Base-by-base conservation (phyloP, 768 basidiomycete species). In the Trametes coccinea region DNA sequence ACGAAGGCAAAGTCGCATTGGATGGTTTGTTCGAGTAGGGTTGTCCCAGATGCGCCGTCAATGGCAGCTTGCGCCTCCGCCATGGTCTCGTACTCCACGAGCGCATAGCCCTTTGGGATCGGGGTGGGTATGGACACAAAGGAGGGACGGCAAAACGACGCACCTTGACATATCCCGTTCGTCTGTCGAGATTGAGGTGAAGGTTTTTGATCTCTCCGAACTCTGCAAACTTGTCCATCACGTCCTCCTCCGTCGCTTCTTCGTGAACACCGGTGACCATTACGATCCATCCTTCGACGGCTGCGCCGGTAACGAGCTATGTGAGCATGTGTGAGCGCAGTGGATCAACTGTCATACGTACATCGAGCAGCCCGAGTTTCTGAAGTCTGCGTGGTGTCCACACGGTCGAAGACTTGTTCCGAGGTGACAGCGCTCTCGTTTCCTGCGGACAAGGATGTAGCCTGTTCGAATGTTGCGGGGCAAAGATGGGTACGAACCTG, bases 81-180 rank as follows among this genome's bases (percentile, higher is more conserved):
- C 85, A 92, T 90, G 5, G 93, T 95, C 71, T 95, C 94, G 73
- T 98, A 99, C 75, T 99, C 97, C 53, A 99, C 93, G 56, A 99
- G 79, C 4, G 95, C 96, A 77, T 99, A 99, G 45, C 97, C 97
- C 96, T 98, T 69, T n/a, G 22, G 41, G 49, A 14, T 37, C 47
- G 31, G 48, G 54, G 33, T 53, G 44, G 30, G 56, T 60, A 66
- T 45, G 33, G 45, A 31, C 3, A 17, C 43, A 16, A 27, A 17
- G 47, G 13, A 56, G 11, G 37, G 41, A 41, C 30, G 29, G 51
- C 46, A 22, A 48, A 17, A 45, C 5, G 50, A 47, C 83, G 46
- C 64, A 93, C 96, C 87, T 98, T 99, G 71, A 98, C 96, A 76
- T 97, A 99, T 72, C 97, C 97, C 4, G 97, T 98, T 66, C 96